A percentile compares a stretch with the other conserved stretches of the same genome.
Conservation (phyloP, 169 alveolate species). For the Plasmodium chabaudi region DNA sequence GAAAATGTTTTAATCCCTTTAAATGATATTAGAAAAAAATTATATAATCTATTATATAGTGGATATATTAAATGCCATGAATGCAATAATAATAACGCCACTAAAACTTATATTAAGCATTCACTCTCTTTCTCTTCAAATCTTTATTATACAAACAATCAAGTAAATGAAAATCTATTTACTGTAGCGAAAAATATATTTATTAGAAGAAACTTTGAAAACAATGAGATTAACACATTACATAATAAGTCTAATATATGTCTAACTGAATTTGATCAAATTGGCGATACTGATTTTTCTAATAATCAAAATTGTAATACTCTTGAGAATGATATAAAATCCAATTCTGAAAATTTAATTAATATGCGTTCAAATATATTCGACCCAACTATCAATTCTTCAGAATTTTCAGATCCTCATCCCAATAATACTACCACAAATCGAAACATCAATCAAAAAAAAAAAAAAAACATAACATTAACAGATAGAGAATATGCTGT, state of each 20-base stretch:
- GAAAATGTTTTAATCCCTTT: slow-evolving; percentile 71
- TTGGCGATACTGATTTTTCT: too few species aligned
- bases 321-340: too few species aligned
- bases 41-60: slow-evolving; percentile 47
- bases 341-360: neutral
- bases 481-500: slow-evolving; percentile 61
- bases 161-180: slow-evolving; percentile 43
- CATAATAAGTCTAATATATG: slow-evolving; percentile 62
- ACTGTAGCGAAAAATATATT: slow-evolving; percentile 63
- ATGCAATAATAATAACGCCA: slow-evolving; percentile 34
- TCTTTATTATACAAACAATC: slow-evolving; percentile 24
- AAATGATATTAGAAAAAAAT: slow-evolving; percentile 67
- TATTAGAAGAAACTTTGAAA: slow-evolving; percentile 35
- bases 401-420: neutral
- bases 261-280: neutral
- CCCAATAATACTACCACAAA: neutral
- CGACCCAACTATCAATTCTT: neutral
- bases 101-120: slow-evolving; percentile 55
- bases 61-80: slow-evolving; percentile 71
- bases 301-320: too few species aligned
- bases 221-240: slow-evolving; percentile 50
- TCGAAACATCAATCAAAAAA: neutral
- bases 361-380: neutral
- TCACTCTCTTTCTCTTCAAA: slow-evolving; percentile 51
- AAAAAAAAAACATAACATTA: slow-evolving; percentile 24